Base-by-base conservation (phyloP, 2,329 filamentous ascomycete species). In the Trichoderma sp. region DNA sequence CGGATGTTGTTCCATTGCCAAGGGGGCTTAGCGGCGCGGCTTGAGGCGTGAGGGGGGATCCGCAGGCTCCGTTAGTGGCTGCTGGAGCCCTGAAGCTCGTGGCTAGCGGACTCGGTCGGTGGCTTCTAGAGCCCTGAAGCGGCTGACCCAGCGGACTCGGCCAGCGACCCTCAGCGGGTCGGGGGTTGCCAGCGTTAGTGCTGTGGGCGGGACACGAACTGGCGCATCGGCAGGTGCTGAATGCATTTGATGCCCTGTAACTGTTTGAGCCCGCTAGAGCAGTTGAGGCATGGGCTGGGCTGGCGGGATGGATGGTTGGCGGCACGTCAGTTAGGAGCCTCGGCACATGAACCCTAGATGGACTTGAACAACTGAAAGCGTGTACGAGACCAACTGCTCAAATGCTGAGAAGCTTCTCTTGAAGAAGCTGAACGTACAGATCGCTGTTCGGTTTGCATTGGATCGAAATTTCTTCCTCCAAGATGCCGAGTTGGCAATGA, bases 151-250 rank as follows among this genome's bases (percentile, higher is more conserved):
- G 71, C 60, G 35, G 33, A 73, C 71, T 72, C 45, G 63, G 62
- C 71, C 33, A 71, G 59, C 74, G 66, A 60, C 74, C 74, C 59
- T 75, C 66, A 59, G 74, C 67, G 74, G 74, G 74, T 50, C 66
- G 21, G 41, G 60, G 45, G 45, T n/a, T 33, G 16, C 50, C 31
- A 50, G 68, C 18, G 21, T 45, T 62, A 45, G 68, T 56, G 27
- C 68, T 59, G 59, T 72, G 69, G 68, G n/a, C 21, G 69, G 68
- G n/a, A 27, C 21, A 38, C 45, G 66, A 31, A 41, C 59, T 73
- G 71, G 71, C 71, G 60, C 59, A 50, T 72, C 69, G 63, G 59
- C 24, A 56, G 21, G 50, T 56, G 50, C 50, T 56, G 50, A 21
- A 24, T 56, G 50, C 50, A 56, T 56, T 41, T 41, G 16, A 41